phyloP scores from a whole-genome alignment of 371 early-diverging fungal genomes.

The Blyttiomyces sp. region DNA sequence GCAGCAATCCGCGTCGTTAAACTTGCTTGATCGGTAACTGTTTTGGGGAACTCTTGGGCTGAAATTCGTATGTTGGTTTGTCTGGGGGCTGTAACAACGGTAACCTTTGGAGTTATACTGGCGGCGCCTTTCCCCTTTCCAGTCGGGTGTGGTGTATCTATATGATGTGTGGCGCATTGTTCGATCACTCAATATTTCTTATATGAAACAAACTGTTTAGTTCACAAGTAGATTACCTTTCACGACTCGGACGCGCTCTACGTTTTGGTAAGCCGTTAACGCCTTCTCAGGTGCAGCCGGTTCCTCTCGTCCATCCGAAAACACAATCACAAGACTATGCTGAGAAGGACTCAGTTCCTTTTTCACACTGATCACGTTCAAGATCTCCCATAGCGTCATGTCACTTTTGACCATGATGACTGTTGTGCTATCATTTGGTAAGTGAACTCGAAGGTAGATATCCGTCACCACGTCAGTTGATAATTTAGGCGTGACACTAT shows the following conservation, averaged over 20 bases:
- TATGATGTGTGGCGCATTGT: background rate
- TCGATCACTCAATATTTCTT: background rate
- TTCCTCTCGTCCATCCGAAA: conserved; percentile 27
- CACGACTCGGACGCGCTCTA: conserved; percentile 23
- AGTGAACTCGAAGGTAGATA: conserved; percentile 32
- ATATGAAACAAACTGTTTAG: background rate
- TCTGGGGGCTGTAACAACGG: conserved; percentile 23
- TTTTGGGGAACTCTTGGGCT: conserved; percentile 32
- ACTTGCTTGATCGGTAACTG: conserved; percentile 27
- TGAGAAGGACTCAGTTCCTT: conserved; percentile 34
- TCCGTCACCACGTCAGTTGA: no score
- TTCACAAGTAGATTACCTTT: background rate
- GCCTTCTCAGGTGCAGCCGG: conserved; percentile 15
- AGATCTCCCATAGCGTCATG: conserved; percentile 39
- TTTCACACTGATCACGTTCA: conserved; percentile 31
- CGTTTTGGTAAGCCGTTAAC: conserved; percentile 13
- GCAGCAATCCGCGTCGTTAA: conserved; percentile 4
- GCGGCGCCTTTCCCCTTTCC: no score
- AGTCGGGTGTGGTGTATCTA: background rate
- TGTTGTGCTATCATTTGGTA: conserved; percentile 37
- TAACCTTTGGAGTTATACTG: background rate
- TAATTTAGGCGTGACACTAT: no score
- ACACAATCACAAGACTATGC: conserved; percentile 21
- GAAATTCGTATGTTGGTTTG: conserved; percentile 15
- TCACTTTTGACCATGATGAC: conserved; percentile 31